Evolutionary conservation across 2,329 filamentous ascomycete species (phyloP).

Genomic region (Dissoconium aciculare): DNA sequence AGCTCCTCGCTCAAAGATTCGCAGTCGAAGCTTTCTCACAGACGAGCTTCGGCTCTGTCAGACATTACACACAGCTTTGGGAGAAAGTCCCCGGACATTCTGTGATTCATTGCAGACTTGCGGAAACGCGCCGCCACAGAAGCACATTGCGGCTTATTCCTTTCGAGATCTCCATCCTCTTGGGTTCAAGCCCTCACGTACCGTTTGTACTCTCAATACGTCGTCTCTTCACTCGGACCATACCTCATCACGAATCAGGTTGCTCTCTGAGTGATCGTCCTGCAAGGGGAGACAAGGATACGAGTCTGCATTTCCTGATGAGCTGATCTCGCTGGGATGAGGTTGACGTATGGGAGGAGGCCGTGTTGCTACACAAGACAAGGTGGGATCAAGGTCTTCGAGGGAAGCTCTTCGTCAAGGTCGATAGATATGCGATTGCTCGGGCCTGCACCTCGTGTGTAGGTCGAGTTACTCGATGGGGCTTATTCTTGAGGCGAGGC

Average conservation of each 20-base stretch:
- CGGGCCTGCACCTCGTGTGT: constrained; percentile 11
- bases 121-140: constrained; percentile 99
- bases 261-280: constrained; percentile 15
- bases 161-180: constrained; percentile 37
- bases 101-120: constrained; percentile 44
- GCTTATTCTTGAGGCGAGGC: constrained; percentile 99
- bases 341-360: constrained; percentile 23
- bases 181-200: constrained; percentile 36
- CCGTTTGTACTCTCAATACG: constrained; percentile 36
- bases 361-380: constrained; percentile 21
- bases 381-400: constrained; percentile 33
- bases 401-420: constrained; percentile 72
- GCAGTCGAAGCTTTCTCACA: constrained; percentile 98
- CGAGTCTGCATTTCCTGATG: constrained; percentile 52
- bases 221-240: constrained; percentile 24
- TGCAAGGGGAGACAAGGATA: constrained; percentile 59
- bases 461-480: constrained; percentile 91
- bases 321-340: constrained; percentile 22
- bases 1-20: constrained; percentile 98
- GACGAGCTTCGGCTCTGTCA: constrained; percentile 33
- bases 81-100: constrained; percentile 99
- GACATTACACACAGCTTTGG: constrained; percentile 61
- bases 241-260: constrained; percentile 34
- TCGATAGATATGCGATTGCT: constrained; percentile 98
- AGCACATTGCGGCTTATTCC: constrained; percentile 73